Evolutionary conservation across 2,329 filamentous ascomycete genomes (phyloP).

Genomic region (Elsinoe necatrix): DNA sequence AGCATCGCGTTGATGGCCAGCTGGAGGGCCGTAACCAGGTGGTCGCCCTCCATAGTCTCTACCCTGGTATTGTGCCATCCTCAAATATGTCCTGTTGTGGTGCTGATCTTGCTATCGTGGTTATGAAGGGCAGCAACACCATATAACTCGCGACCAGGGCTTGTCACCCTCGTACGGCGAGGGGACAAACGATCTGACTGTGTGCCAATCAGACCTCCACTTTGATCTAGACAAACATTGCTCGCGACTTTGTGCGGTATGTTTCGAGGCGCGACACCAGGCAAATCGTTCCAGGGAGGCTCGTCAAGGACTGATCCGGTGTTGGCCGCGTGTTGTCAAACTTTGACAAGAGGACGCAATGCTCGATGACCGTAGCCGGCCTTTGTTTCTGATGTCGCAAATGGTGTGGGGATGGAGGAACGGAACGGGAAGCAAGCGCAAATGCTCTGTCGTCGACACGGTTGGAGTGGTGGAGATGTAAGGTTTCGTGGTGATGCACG

Average conservation of each 20-base stretch:
- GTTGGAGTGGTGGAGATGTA: constrained; percentile 2
- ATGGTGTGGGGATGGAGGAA: constrained; percentile 2
- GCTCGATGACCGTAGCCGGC: background rate
- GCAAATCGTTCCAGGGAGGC: background rate
- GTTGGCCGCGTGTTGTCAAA: constrained; percentile 12
- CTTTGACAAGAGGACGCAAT: constrained; percentile 9
- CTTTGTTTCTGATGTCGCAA: constrained; percentile 10
- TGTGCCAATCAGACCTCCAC: constrained; percentile 9
- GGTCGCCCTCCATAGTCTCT: constrained; percentile 47
- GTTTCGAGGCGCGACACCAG: background rate
- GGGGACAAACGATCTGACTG: constrained; percentile 3
- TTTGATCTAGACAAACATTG: constrained; percentile 6
- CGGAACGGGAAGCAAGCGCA: constrained; percentile 9
- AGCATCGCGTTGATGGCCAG: constrained; percentile 69
- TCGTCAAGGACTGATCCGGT: constrained; percentile 10
- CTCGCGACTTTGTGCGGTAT: background rate
- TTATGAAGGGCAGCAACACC: background rate
- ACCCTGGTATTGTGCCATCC: constrained; percentile 57
- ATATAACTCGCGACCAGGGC: constrained; percentile 11
- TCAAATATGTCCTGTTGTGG: background rate
- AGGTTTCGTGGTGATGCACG: constrained; percentile 14
- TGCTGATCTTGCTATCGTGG: background rate
- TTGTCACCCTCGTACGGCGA: background rate
- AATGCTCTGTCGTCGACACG: constrained; percentile 11
- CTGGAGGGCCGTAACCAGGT: constrained; percentile 44